Evolutionary conservation across 1,139 yeast genomes (phyloP).

Genomic region (Fermentozyma sake): DNA sequence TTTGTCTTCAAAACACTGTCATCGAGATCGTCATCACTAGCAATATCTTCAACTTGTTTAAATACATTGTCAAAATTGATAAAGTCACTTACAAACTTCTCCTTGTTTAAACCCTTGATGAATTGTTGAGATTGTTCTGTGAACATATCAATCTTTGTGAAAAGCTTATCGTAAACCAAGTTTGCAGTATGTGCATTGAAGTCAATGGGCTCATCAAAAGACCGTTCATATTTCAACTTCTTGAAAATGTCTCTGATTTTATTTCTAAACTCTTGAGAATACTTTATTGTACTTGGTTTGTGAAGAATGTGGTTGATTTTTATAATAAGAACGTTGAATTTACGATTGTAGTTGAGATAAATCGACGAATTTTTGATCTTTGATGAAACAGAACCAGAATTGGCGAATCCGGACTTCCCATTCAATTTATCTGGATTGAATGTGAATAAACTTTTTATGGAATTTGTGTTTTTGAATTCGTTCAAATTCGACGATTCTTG

Average conservation of each 20-base stretch:
- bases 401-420: conserved; percentile 3
- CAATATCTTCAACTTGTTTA: conserved; percentile 6
- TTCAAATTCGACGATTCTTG: conserved; percentile 31
- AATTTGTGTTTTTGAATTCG: conserved; percentile 21
- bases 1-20: too few relatives aligned
- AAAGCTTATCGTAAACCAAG: conserved; percentile 23
- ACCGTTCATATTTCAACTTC: conserved; percentile 14
- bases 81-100: conserved; percentile 30
- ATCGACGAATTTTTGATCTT: conserved; percentile 23
- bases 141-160: conserved; percentile 13
- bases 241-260: conserved; percentile 13
- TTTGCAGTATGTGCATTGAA: conserved; percentile 24
- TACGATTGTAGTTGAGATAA: conserved; percentile 23
- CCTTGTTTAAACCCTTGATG: conserved; percentile 19
- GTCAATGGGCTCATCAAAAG: conserved; percentile 6
- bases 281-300: conserved; percentile 14
- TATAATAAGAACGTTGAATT: conserved; percentile 23
- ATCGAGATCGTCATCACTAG: conserved; percentile 3
- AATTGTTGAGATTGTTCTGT: conserved; percentile 18
- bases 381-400: conserved; percentile 4
- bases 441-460: conserved; percentile 23
- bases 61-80: conserved; percentile 21
- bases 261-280: conserved; percentile 10
- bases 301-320: conserved; percentile 21
- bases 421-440: conserved; percentile 8